These are phyloP conservation scores for Eustoma russellianum DNA, from an alignment of 257 asterid species.

Conservation along the genomic window DNA sequence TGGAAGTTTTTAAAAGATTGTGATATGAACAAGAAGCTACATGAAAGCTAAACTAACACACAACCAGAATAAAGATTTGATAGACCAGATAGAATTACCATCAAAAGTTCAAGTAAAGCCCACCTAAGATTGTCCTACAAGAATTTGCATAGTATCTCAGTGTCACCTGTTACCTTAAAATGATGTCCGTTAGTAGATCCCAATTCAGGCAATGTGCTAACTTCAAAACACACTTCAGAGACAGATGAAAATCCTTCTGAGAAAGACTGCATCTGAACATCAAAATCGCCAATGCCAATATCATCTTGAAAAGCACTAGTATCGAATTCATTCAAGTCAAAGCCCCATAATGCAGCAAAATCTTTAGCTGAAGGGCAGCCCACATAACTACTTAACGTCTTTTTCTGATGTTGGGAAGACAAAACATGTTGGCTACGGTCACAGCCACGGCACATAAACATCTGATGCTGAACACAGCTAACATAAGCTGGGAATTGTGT, in stretches of 20 bases:
- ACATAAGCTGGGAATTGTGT: constrained; percentile 33
- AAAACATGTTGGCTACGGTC: constrained; percentile 30
- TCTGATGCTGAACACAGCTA: constrained; percentile 41
- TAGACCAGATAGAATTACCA: not conserved
- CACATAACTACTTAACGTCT: constrained; percentile 30
- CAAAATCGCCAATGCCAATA: constrained; percentile 6
- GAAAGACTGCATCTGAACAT: constrained; percentile 9
- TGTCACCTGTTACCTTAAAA: constrained; percentile 24
- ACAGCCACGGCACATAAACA: constrained; percentile 68
- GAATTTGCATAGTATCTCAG: not conserved
- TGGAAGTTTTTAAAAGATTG: not conserved
- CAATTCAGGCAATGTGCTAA: constrained; percentile 15
- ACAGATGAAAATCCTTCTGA: constrained; percentile 14
- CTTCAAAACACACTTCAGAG: constrained; percentile 10
- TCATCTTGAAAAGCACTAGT: constrained; percentile 8
- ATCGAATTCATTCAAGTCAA: constrained; percentile 29
- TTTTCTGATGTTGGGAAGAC: constrained; percentile 41
- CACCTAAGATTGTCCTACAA: not conserved
- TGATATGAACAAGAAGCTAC: too few species aligned
- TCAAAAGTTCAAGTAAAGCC: not conserved
- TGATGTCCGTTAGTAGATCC: constrained; percentile 22
- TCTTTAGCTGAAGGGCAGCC: constrained; percentile 91
- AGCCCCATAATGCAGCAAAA: constrained; percentile 63
- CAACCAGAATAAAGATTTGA: not conserved
- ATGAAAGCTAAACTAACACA: too few species aligned